Base-by-base conservation (phyloP, 371 early-diverging fungal genomes). In the Lichtheimia ornata region DNA sequence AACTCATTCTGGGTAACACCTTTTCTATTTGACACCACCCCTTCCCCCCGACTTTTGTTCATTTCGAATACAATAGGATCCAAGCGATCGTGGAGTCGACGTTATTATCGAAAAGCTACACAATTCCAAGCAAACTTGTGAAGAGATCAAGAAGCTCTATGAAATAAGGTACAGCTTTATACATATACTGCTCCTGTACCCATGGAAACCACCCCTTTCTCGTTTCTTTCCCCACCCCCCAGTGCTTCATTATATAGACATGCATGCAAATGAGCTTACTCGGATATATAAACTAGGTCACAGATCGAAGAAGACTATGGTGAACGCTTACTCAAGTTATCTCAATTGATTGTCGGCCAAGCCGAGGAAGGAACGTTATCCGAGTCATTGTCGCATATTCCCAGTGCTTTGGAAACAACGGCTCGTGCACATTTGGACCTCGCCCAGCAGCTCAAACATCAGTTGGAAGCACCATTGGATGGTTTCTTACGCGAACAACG, bases 371-470 rank as follows among this genome's bases (percentile, higher is more conserved):
- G 76, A 11, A 72, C 67, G 3, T 72, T 81, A 64, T 66, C 69
- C 4, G 78, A 77, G 17, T 72, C 78, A 18, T 49, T 81, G 35
- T 66, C 68, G 4, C 69, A 71, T 42, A 76, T 81, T 24, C 76
- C 77, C 30, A 66, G 66, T 30, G 69, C 76, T 11, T 47, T 81
- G 14, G 78, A 81, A 62, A 74, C 74, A 6, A 77, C 81, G 4
- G 81, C 71, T 14, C 65, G 78, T 9, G 77, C 81, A 28, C 81
- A 81, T 59, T 58, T 81, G 24, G 81, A 81, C 54, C 56, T 81
- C 15, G 74, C 78, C 9, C 71, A 81, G 28, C 73, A 81, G 50
- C 53, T 81, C 9, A 63, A 70, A 40, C 66, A 74, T 59, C 66
- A 75, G 27, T 66, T 81, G 40, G 76, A 77, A 53, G 54, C 49